Conservation (phyloP, 1,284 basidiomycete genomes). For the Chalciporus piperatoides region DNA sequence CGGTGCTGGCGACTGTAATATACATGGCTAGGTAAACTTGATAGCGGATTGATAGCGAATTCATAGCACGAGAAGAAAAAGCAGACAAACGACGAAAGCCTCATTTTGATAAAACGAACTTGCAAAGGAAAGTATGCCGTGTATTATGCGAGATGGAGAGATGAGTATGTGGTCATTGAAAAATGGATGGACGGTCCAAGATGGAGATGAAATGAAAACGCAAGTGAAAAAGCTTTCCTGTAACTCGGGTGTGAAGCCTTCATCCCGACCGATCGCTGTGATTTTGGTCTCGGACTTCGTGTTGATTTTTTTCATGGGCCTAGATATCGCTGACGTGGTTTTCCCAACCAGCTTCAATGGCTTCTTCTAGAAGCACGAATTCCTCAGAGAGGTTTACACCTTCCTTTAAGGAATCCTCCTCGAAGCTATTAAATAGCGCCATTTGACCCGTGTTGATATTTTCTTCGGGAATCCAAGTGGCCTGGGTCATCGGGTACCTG, state of each 20-base stretch:
- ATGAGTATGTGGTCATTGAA: background rate
- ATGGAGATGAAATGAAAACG: background rate
- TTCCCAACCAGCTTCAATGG: conserved; percentile 16
- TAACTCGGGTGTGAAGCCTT: background rate
- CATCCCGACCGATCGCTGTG: too few species aligned
- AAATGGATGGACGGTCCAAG: too few species aligned
- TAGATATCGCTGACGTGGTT: background rate
- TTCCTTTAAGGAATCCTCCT: conserved; percentile 17
- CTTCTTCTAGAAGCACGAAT: conserved; percentile 21
- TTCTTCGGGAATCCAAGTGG: conserved; percentile 30
- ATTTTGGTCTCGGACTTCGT: background rate
- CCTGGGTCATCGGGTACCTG: conserved; percentile 30
- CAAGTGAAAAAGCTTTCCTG: background rate
- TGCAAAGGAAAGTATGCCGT: background rate
- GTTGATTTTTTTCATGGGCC: background rate
- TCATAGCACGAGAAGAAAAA: background rate
- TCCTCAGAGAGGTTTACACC: conserved; percentile 15
- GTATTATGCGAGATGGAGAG: background rate
- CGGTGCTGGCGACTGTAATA: background rate
- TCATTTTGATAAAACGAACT: background rate
- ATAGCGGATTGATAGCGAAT: background rate
- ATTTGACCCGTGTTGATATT: conserved; percentile 21
- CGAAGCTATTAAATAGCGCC: conserved; percentile 17
- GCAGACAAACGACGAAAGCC: background rate
- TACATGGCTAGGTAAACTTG: background rate